Evolutionary conservation across 2,329 filamentous ascomycete genomes (phyloP), one percentile per base, ranked within the genome.

Genomic region (Diaporthe sp.): DNA sequence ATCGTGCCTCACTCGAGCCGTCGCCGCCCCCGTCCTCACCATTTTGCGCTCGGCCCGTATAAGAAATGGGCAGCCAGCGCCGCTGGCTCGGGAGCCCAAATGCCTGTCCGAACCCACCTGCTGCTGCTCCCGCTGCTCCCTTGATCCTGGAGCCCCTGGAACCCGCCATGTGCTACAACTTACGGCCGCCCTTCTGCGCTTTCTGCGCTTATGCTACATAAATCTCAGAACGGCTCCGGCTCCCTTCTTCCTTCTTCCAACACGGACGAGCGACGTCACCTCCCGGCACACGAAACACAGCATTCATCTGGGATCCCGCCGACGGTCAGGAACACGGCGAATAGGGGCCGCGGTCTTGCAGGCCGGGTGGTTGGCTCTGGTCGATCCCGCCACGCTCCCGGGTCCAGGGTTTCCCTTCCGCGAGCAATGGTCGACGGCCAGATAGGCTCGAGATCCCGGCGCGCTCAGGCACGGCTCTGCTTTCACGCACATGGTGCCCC

Each of bases 361-460:
- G 39, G 22, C 34, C 46, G 31, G 31, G 65, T 51, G 46, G 65
- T 53, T 68, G 65, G 65, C 65, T 68, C 46, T 68, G 62, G 31
- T 37, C 62, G 44, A 68, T 62, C 58, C 59, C 55, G 42, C 9
- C 17, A 15, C 68, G 31, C 22, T 51, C 53, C 55, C 53, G 68
- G 25, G 42, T 34, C 68, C 39, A 71, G 53, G 68, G 17, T 7
- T 22, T 19, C 68, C 68, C 42, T 71, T 49, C 37, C 28, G 39
- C 12, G 25, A 37, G 22, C 51, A 58, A 4, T 34, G 37, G 53
- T 57, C 55, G 34, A 46, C 67, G 67, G 67, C 49, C 12, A 42
- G 44, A 70, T 46, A 70, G 67, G 51, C 67, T 71, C 68, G 68
- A 71, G 68, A 57, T 71, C 37, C 69, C 53, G 69, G 39, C 12